Conservation (phyloP, 2,329 filamentous ascomycete species). For the Xylaria sp. region DNA sequence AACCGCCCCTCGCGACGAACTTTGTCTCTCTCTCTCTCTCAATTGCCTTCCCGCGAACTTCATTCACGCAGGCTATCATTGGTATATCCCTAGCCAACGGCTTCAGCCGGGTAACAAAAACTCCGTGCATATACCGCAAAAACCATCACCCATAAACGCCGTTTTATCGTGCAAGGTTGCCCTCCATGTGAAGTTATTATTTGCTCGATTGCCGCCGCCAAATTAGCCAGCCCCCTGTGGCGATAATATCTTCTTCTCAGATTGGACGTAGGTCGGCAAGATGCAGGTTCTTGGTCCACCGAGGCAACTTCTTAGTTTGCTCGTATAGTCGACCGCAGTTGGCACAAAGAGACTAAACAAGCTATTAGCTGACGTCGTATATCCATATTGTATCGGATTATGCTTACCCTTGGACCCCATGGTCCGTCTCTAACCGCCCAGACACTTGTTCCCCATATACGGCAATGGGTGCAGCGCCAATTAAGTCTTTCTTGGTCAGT, state of each 20-base stretch:
- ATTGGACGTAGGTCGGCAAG: conserved; percentile 36
- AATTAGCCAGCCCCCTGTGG: neutral
- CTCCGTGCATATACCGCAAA: conserved; percentile 17
- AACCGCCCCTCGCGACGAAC: neutral
- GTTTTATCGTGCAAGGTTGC: conserved; percentile 6
- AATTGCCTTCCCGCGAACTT: conserved; percentile 8
- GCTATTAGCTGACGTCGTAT: conserved; percentile 15
- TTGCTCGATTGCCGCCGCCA: neutral
- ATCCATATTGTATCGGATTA: neutral
- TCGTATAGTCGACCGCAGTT: conserved; percentile 92
- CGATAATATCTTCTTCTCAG: conserved; percentile 13
- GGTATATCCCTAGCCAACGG: conserved; percentile 24
- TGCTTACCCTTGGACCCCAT: conserved; percentile 74
- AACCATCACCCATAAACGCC: conserved; percentile 21
- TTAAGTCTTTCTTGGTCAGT: conserved; percentile 76
- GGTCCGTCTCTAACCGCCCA: conserved; percentile 97
- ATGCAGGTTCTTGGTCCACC: conserved; percentile 75
- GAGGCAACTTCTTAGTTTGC: conserved; percentile 79
- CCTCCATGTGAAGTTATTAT: neutral
- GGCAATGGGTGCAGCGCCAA: conserved; percentile 90
- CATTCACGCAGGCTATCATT: conserved; percentile 7
- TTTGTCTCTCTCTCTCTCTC: conserved; percentile 8
- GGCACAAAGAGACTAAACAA: conserved; percentile 76
- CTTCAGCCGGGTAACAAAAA: conserved; percentile 16
- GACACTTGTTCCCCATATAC: conserved; percentile 83